Evolutionary conservation across 305 asterid genomes (phyloP).

Genomic region (Solanum chacoense): DNA sequence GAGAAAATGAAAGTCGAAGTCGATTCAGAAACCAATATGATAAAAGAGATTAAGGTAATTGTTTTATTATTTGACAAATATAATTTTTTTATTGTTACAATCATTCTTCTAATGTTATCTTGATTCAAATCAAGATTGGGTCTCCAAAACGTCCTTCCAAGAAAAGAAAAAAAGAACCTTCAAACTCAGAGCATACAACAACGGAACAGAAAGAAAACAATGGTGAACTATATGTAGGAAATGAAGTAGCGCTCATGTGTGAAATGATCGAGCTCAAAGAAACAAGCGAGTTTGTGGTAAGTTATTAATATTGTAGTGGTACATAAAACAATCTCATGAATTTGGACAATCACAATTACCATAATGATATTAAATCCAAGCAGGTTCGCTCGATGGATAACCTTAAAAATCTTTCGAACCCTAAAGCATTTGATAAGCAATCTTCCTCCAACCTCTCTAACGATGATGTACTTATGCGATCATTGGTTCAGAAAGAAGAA

Average conservation of each 20-base stretch:
- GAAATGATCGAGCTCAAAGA: background rate
- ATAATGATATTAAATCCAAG: background rate
- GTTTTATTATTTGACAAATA: background rate
- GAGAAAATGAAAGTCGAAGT: background rate
- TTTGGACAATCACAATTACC: background rate
- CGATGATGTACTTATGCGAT: background rate
- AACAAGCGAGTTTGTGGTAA: background rate
- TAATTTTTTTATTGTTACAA: background rate
- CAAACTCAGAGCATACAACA: background rate
- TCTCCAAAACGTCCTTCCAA: background rate
- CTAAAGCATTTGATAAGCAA: background rate
- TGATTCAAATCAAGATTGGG: background rate
- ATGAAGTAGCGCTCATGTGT: background rate
- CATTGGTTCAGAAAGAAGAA: background rate
- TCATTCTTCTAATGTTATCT: background rate
- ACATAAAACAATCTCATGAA: background rate
- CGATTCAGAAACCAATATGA: background rate
- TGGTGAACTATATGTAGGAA: background rate
- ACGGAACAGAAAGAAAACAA: background rate
- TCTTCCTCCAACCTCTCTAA: background rate
- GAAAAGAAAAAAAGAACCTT: background rate
- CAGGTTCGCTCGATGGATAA: background rate
- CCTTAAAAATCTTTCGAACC: background rate
- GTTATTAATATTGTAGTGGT: background rate
- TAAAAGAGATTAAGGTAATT: background rate